Percentiles rank a stretch among this genome's conserved stretches.
Conservation (phyloP, 2,329 filamentous ascomycete genomes). For the Sphaerulina vaccinii region DNA sequence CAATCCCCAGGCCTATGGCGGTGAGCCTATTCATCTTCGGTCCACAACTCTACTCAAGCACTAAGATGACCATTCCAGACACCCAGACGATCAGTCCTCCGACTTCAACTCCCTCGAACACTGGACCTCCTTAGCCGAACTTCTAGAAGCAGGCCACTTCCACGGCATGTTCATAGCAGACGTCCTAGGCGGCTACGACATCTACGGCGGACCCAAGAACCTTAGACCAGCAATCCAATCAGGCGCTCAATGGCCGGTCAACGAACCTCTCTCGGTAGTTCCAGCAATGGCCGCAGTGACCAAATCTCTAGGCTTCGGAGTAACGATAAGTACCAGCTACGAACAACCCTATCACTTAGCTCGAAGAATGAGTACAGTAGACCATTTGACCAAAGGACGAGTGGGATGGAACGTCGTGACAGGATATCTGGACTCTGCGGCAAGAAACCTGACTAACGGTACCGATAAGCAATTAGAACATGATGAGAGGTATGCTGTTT, state of each 20-base stretch:
- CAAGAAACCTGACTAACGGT: slow-evolving; percentile 59
- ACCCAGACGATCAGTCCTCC: slow-evolving; percentile 63
- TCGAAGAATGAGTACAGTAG: slow-evolving; percentile 62
- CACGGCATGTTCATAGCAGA: slow-evolving; percentile 68
- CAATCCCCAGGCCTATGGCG: slow-evolving; percentile 61
- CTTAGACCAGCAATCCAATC: slow-evolving; percentile 60
- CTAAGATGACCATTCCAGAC: slow-evolving; percentile 29
- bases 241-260: slow-evolving; percentile 70
- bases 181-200: slow-evolving; percentile 66
- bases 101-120: slow-evolving; percentile 61
- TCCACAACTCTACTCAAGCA: too few relatives aligned
- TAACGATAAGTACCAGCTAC: slow-evolving; percentile 67
- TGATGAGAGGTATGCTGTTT: slow-evolving; percentile 64
- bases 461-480: slow-evolving; percentile 59
- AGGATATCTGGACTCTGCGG: slow-evolving; percentile 65
- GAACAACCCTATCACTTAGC: slow-evolving; percentile 68
- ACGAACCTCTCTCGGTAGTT: slow-evolving; percentile 63
- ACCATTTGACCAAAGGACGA: slow-evolving; percentile 59
- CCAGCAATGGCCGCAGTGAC: slow-evolving; percentile 68
- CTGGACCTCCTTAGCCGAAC: slow-evolving; percentile 60
- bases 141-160: slow-evolving; percentile 62
- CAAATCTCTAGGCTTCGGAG: slow-evolving; percentile 65
- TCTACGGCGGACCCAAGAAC: slow-evolving; percentile 62
- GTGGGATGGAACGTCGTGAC: slow-evolving; percentile 58
- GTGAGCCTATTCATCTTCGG: too few relatives aligned